Percentiles rank a stretch among this genome's conserved stretches.
These are phyloP conservation scores for Saccharomycopsis amapae DNA, from an alignment of 805 yeast species.

Conservation along the genomic window DNA sequence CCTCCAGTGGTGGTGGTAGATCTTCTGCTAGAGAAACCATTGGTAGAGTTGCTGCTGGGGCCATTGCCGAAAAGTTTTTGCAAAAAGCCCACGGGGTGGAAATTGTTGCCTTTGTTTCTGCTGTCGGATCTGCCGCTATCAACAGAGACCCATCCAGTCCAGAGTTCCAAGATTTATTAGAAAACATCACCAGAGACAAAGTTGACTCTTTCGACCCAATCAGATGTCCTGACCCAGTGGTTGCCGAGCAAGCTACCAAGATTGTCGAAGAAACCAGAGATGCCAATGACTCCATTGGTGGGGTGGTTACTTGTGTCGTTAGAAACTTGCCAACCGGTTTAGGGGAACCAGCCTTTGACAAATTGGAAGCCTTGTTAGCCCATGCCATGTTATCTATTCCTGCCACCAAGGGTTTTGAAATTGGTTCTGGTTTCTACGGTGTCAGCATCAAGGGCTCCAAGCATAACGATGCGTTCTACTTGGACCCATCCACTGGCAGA, in stretches of 20 bases:
- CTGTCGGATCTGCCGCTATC: slow-evolving; percentile 77
- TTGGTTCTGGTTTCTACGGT: slow-evolving; percentile 94
- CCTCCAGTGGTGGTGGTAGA: slow-evolving; percentile 96
- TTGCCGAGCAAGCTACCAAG: slow-evolving; percentile 74
- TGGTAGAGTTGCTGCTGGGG: slow-evolving; percentile 98
- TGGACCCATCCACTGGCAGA: slow-evolving; percentile 49
- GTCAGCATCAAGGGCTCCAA: slow-evolving; percentile 84
- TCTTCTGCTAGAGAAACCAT: slow-evolving; percentile 97
- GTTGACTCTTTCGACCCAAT: slow-evolving; percentile 87
- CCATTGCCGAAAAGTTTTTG: slow-evolving; percentile 91
- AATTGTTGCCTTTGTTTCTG: slow-evolving; percentile 94
- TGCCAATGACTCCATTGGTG: slow-evolving; percentile 89
- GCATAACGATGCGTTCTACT: slow-evolving; percentile 84
- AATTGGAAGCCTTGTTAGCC: slow-evolving; percentile 89
- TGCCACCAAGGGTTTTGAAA: slow-evolving; percentile 96
- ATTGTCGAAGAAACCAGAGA: slow-evolving; percentile 84
- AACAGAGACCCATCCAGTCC: slow-evolving; percentile 61
- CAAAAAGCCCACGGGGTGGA: slow-evolving; percentile 69
- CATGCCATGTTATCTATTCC: slow-evolving; percentile 98
- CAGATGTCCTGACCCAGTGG: slow-evolving; percentile 79
- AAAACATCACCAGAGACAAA: slow-evolving; percentile 76
- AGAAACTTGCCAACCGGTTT: slow-evolving; percentile 93
- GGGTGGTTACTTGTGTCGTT: slow-evolving; percentile 94
- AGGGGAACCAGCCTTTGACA: slow-evolving; percentile 97
- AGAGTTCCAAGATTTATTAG: slow-evolving; percentile 57